These are phyloP conservation scores for Pyrus bretschneideri DNA, from an alignment of 306 rosid genomes.

Conservation along the genomic window DNA sequence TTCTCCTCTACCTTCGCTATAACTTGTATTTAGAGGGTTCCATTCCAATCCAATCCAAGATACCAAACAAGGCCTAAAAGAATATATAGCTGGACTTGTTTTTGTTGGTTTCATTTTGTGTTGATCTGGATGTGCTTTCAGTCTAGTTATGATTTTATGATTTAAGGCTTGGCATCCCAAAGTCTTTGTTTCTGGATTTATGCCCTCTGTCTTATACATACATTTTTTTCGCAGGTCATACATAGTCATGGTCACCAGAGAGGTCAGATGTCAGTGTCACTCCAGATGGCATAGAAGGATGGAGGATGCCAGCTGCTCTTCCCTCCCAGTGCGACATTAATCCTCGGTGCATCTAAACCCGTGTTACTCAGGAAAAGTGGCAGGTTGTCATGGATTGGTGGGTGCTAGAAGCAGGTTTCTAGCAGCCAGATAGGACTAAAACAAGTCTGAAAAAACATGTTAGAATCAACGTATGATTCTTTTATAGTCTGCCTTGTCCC, in stretches of 20 bases:
- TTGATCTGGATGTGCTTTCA: neutral
- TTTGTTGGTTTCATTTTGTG: neutral
- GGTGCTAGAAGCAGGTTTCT: constrained; percentile 70
- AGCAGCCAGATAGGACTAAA: constrained; percentile 54
- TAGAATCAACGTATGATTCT: constrained; percentile 95
- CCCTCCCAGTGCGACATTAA: constrained; percentile 36
- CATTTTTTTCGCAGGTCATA: constrained; percentile 61
- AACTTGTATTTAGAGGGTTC: neutral
- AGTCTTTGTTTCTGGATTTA: neutral
- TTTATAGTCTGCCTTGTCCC: constrained; percentile 44
- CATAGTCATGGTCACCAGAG: constrained; percentile 80
- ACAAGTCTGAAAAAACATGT: constrained; percentile 29
- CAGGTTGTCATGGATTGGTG: constrained; percentile 49
- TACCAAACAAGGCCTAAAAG: neutral
- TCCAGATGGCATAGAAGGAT: constrained; percentile 66
- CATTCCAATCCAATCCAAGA: neutral
- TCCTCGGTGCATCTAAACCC: constrained; percentile 53
- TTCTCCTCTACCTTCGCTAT: neutral
- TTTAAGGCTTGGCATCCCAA: neutral
- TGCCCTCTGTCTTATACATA: neutral
- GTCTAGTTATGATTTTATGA: neutral
- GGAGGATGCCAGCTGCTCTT: constrained; percentile 63
- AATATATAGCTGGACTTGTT: no score
- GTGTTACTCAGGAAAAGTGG: constrained; percentile 46
- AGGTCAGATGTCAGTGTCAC: constrained; percentile 63